Evolutionary conservation across 2,329 filamentous ascomycete species (phyloP), one percentile per base, ranked within the genome.

Genomic region (Diplodia scrobiculata): DNA sequence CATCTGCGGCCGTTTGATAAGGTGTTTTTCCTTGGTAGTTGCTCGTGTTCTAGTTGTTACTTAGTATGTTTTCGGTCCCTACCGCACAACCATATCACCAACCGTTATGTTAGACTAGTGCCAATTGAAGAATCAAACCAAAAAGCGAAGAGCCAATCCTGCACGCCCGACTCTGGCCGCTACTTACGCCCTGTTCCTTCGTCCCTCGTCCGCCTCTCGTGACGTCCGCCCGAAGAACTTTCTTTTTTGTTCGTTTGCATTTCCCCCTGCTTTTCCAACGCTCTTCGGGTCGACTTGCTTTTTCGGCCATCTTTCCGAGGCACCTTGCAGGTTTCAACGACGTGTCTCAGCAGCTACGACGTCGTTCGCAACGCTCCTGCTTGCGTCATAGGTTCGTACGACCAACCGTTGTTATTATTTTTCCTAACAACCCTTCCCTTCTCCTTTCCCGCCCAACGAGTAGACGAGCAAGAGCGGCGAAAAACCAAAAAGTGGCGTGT

Each of bases 21-120:
- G 17, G 58, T 62, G 25, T 29, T 59, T 62, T 62, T 32, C 36
- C 38, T 27, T 62, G 17, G 3, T 62, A 62, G 27, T 62, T 62
- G 45, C 48, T 11, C 19, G 41, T 62, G 55, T 60, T 60, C 55
- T 48, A 48, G 55, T 60, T 50, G 38, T 60, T 60, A 62, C 29
- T 50, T 50, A 62, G 58, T 62, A 45, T 62, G 58, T 62, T 62
- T 36, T 62, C 58, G 58, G 58, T 62, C 58, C 45, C 27, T 62
- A 62, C 58, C 58, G 58, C 58, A 34, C 45, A 48, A 17, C 58
- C 58, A 62, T 62, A 62, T 41, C 58, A 50, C 50, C 58, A 25
- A 50, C 7, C 19, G 58, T 62, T 62, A 62, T 50, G 45, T 50
- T 62, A 62, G 58, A 62, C 58, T 62, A 62, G 58, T 62, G 58